phyloP scores from a whole-genome alignment of 2,329 filamentous ascomycete species.

The Coleophoma cylindrospora region DNA sequence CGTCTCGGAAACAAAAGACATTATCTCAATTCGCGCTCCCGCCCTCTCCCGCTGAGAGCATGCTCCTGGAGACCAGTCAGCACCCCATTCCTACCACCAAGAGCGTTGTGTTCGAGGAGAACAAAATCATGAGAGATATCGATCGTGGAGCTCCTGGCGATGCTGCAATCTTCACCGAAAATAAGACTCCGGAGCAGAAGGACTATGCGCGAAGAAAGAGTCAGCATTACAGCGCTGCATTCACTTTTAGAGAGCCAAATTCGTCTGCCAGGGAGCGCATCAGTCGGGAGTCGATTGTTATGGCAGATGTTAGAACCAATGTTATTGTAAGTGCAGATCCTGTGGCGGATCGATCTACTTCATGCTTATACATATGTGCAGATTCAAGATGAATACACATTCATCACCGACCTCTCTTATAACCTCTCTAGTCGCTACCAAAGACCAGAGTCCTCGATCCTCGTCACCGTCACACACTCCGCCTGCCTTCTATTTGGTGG shows the following conservation, averaged over 20 bases:
- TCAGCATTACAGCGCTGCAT: conserved; percentile 28
- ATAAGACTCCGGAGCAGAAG: conserved; percentile 21
- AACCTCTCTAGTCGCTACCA: conserved; percentile 72
- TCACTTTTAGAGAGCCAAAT: conserved; percentile 25
- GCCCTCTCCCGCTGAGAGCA: conserved; percentile 4
- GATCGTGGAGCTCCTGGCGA: conserved; percentile 24
- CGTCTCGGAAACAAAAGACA: not conserved
- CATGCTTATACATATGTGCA: conserved; percentile 28
- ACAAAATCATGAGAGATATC: conserved; percentile 19
- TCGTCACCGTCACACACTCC: conserved; percentile 72
- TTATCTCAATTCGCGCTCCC: not conserved
- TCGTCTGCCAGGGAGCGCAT: conserved; percentile 22
- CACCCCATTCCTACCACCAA: not conserved
- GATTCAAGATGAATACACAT: conserved; percentile 70
- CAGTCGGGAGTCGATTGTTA: conserved; percentile 39
- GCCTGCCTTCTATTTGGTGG: conserved; percentile 71
- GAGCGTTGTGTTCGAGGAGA: conserved; percentile 7
- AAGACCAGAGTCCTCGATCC: conserved; percentile 66
- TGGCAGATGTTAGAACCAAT: conserved; percentile 61
- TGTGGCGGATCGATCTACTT: not conserved
- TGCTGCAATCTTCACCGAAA: conserved; percentile 15
- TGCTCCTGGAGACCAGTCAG: not conserved
- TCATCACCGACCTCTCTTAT: conserved; percentile 69
- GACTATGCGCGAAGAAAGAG: conserved; percentile 22
- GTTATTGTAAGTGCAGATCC: conserved; percentile 44